These are phyloP conservation scores for Solanum peruvianum DNA, from an alignment of 257 asterid genomes.

Conservation along the genomic window DNA sequence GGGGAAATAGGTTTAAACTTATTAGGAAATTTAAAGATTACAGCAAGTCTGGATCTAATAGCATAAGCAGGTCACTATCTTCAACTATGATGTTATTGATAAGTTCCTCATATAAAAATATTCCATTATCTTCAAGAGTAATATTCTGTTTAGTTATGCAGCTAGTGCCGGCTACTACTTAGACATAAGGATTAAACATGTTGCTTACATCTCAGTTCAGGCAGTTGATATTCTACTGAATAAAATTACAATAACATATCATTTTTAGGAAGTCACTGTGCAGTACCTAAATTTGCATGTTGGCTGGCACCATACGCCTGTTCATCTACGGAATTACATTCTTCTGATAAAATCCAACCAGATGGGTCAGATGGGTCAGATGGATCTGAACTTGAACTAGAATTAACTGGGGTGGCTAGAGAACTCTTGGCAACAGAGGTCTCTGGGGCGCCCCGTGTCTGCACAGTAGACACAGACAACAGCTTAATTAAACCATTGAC, in stretches of 20 bases:
- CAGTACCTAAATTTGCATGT: constrained; percentile 18
- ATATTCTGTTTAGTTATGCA: neutral
- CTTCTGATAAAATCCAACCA: constrained; percentile 32
- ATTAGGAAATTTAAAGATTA: neutral
- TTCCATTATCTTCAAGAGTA: neutral
- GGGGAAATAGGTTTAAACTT: neutral
- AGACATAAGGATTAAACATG: neutral
- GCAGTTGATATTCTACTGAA: neutral
- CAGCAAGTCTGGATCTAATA: neutral
- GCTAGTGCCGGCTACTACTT: neutral
- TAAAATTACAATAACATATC: neutral
- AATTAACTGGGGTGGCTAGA: constrained; percentile 54
- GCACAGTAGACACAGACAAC: constrained; percentile 4
- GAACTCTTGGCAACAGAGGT: constrained; percentile 63
- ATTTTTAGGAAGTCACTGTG: neutral
- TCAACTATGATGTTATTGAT: neutral
- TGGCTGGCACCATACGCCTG: constrained; percentile 9
- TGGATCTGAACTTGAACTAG: constrained; percentile 24
- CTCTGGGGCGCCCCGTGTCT: constrained; percentile 58
- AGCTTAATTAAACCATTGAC: neutral
- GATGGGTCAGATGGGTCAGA: constrained; percentile 31
- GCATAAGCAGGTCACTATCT: neutral
- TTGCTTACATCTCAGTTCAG: neutral
- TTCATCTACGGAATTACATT: constrained; percentile 24
- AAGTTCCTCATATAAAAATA: neutral